Evolutionary conservation across 768 basidiomycete species (phyloP), one percentile per base, ranked within the genome.

Genomic region (Mycena venus): DNA sequence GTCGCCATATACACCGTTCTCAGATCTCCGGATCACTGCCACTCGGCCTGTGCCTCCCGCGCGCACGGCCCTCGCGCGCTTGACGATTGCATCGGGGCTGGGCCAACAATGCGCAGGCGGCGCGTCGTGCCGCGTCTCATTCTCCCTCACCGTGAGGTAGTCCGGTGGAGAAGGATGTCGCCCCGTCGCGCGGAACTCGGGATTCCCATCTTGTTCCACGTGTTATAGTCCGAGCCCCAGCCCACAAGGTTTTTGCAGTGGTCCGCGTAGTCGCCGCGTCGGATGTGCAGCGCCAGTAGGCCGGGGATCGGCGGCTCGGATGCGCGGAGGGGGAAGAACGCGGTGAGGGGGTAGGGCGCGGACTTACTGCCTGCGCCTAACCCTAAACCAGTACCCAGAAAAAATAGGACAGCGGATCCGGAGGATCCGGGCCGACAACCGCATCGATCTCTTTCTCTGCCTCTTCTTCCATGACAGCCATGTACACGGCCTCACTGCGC

Each of bases 1-100:
- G 90, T 86, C 80, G 89, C 83, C 70, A 90, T 79, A 69, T 89
- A 90, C 15, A 90, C 66, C 10, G 81, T 75, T 36, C 80, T 73
- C 19, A 90, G 80, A 1, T 53, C n/a, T 15, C 49, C 67, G 55
- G n/a, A n/a, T n/a, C n/a, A n/a, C n/a, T n/a, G n/a, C n/a, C n/a
- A n/a, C n/a, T n/a, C n/a, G n/a, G n/a, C n/a, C n/a, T n/a, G n/a
- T n/a, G n/a, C n/a, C n/a, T 19, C 27, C 31, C 31, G 58, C 55
- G 31, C 70, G 61, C 31, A 64, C 53, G 17, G 42, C 38, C 15
- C 53, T 31, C 38, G 17, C 70, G 19, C 61, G 51, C 29, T 36
- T 11, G 19, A 74, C 55, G 40, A 70, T 66, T 25, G 8, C 44
- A n/a, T 42, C 38, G 8, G 53, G 10, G 25, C 19, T 21, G 14